These are phyloP conservation scores for Penicillium silybi DNA, from an alignment of 495 filamentous ascomycete species.

Conservation along the genomic window DNA sequence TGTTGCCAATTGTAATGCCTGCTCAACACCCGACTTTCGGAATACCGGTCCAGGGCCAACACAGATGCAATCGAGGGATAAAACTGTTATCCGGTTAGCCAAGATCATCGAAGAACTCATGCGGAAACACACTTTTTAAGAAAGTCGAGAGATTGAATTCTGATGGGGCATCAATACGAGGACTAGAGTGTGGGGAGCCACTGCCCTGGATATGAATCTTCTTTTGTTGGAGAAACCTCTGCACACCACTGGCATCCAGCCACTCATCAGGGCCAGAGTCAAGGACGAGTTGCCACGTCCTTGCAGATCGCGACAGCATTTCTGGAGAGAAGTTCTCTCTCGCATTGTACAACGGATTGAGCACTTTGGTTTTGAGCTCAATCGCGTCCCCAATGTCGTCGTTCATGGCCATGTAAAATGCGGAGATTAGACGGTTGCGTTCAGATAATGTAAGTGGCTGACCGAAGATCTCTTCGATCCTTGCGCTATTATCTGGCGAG, in stretches of 20 bases:
- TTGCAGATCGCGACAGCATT: conserved; percentile 12
- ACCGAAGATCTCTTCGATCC: conserved; percentile 22
- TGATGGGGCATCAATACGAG: conserved; percentile 7
- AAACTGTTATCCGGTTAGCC: conserved; percentile 17
- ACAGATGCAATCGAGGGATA: conserved; percentile 21
- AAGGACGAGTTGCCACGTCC: conserved; percentile 22
- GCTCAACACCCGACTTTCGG: conserved; percentile 24
- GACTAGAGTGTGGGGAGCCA: conserved; percentile 7
- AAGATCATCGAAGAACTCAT: neutral
- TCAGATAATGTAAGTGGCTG: conserved; percentile 14
- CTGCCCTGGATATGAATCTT: conserved; percentile 11
- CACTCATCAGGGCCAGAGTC: conserved; percentile 19
- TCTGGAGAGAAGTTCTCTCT: conserved; percentile 12
- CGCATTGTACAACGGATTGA: conserved; percentile 9
- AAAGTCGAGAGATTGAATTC: conserved; percentile 21
- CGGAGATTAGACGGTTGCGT: conserved; percentile 19
- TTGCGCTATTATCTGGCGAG: conserved; percentile 8
- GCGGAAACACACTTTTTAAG: conserved; percentile 20
- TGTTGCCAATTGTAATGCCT: conserved; percentile 22
- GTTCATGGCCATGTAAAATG: conserved; percentile 17
- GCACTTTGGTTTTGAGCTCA: conserved; percentile 19
- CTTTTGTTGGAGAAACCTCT: conserved; percentile 20
- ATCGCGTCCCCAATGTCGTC: conserved; percentile 19
- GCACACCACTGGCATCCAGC: conserved; percentile 31
- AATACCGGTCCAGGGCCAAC: conserved; percentile 30